These are phyloP conservation scores for Entoloma clypeatum DNA, from an alignment of 1,284 basidiomycete species.

Conservation along the genomic window DNA sequence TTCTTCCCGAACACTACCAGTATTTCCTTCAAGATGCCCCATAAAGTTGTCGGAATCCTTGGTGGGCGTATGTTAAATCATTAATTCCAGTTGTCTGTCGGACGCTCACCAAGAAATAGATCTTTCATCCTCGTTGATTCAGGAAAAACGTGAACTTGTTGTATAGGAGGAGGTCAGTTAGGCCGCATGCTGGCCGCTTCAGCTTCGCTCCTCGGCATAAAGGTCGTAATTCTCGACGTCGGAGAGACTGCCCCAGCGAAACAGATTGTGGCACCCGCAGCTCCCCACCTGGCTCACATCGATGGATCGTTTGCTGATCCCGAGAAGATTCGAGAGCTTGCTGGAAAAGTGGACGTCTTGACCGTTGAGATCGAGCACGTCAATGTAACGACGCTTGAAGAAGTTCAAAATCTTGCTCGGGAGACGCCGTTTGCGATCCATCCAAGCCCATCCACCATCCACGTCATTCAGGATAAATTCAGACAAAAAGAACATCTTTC, in stretches of 20 bases:
- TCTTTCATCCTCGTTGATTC: constrained; percentile 7
- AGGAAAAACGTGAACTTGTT: constrained; percentile 11
- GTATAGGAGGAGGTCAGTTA: constrained; percentile 90
- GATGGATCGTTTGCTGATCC: constrained; percentile 90
- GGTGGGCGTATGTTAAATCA: constrained; percentile 54
- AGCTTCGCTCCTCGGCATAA: constrained; percentile 85
- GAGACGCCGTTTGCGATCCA: constrained; percentile 60
- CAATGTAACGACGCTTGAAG: constrained; percentile 73
- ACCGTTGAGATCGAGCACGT: constrained; percentile 99
- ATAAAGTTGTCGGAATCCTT: constrained; percentile 58
- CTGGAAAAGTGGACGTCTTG: constrained; percentile 79
- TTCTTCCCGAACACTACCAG: no score
- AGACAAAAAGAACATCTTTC: constrained; percentile 82
- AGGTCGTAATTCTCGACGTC: constrained; percentile 86
- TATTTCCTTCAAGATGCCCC: constrained; percentile 39
- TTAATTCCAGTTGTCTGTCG: not conserved
- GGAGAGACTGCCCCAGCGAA: constrained; percentile 85
- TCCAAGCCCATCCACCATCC: constrained; percentile 82
- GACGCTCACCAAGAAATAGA: not conserved
- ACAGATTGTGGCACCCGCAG: constrained; percentile 69
- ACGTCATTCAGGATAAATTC: constrained; percentile 94
- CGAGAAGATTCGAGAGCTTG: constrained; percentile 78
- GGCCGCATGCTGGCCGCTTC: constrained; percentile 96
- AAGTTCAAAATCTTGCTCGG: constrained; percentile 46
- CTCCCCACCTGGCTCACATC: constrained; percentile 59